Evolutionary conservation across 2,329 filamentous ascomycete genomes (phyloP), one percentile per base, ranked within the genome.

Genomic region (Onygena corvina): DNA sequence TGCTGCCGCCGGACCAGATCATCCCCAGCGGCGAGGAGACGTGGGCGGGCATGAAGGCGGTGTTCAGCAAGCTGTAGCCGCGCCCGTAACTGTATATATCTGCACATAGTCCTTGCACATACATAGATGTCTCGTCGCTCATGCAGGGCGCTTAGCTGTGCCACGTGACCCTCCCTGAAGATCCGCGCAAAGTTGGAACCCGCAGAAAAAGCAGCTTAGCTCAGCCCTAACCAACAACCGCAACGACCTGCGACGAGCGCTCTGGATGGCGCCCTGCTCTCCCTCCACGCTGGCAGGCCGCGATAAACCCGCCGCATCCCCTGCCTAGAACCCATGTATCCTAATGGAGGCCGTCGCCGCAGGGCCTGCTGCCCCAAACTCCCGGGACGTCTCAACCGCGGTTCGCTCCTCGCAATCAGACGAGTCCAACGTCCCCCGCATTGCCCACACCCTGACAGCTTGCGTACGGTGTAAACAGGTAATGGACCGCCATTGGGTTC

Each of bases 1-100:
- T 76, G 7, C 58, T 76, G 52, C 73, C 73, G 2, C 61, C 71
- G 5, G 60, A 58, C 46, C 71, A 75, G 63, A 76, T 76, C 54
- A 29, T 65, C 55, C 71, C 72, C 1, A 69, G 63, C 47, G 67
- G 60, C 4, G 63, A 69, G 58, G 73, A 76, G 63, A 68, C 68
- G 50, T 73, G 66, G 65, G 71, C 66, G 12, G 73, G 65, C 12
- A 49, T 64, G 16, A 58, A 54, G 52, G 52, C 50, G 9, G 29
- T 54, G 33, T 48, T 54, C 20, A 36, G 34, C n/a, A 20, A 40
- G 12, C 18, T 53, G 11, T n/a, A 42, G 21, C 27, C 25, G n/a
- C n/a, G n/a, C n/a, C n/a, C n/a, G n/a, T n/a, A n/a, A n/a, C n/a
- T n/a, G n/a, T 33, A 33, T 33, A n/a, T n/a, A 9, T 33, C 7